Evolutionary conservation across 1,139 yeast genomes (phyloP), one percentile per base, ranked within the genome.

Genomic region (Keqinozyma sinolaborantium): DNA sequence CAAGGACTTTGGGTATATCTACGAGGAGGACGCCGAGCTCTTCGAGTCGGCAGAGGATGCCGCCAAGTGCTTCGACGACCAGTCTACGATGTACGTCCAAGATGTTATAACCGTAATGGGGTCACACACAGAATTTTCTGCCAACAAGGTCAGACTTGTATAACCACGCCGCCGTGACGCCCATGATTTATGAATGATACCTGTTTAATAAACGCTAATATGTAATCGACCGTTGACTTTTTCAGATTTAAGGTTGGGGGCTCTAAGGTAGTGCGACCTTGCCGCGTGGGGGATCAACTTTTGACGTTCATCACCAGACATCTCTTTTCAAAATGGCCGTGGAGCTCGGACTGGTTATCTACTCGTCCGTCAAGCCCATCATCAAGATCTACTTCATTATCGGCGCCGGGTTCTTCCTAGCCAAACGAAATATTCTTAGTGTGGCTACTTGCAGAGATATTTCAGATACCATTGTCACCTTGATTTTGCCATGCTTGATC

Each of bases 311-410:
- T n/a, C n/a, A n/a, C n/a, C n/a, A n/a, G 34, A 15, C 20, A 28
- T 9, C 48, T 77, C n/a, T n/a, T n/a, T n/a, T n/a, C 14, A 24
- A 13, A 24, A 26, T 26, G 24, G 5, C 12, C 13, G 40, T 42
- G 10, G 44, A 37, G 1, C 52, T 87, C 13, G 95, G 95, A 9
- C 71, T 71, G 28, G 77, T 88, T 26, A 81, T 88, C 10, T 88
- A 81, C 56, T 72, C 86, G 13, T 77, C 95, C 0, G 83, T 83
- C 30, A 88, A 87, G 60, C 97, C 97, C 15, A 82, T 88, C 38
- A 68, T 87, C 60, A 88, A 90, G 60, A 86, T 88, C 43, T 86
- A 87, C 48, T 60, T 84, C 47, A 83, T 86, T 48, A 73, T 86
- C 5, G 79, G 70, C 2, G 58, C 81, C 12, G 97, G 97, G 6